Evolutionary conservation across 345 rosid species (phyloP).

Genomic region (Populus ilicifolia): DNA sequence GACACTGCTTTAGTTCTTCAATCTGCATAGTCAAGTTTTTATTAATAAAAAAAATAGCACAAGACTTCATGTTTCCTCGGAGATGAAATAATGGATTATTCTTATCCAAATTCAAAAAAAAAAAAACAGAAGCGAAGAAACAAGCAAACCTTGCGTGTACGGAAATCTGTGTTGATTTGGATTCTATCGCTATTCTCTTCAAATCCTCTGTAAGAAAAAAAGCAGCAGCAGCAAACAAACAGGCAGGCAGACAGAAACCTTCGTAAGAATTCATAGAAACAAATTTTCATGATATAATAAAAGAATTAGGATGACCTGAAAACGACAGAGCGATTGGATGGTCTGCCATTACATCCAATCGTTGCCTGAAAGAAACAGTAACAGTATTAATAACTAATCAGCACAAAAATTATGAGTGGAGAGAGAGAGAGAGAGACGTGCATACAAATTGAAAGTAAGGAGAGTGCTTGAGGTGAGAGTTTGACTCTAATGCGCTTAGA

Average conservation of each 20-base stretch:
- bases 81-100: neutral
- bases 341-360: constrained; percentile 63
- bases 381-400: neutral
- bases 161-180: constrained; percentile 61
- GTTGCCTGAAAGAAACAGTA: constrained; percentile 56
- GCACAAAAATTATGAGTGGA: no score
- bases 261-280: neutral
- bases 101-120: neutral
- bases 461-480: constrained; percentile 60
- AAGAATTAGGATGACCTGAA: constrained; percentile 43
- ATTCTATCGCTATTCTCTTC: constrained; percentile 55
- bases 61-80: neutral
- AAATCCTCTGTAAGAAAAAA: constrained; percentile 56
- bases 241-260: neutral
- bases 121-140: neutral
- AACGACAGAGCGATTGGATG: constrained; percentile 83
- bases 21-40: constrained; percentile 38
- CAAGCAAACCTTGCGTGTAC: constrained; percentile 61
- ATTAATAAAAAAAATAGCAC: neutral
- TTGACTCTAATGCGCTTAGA: constrained; percentile 56
- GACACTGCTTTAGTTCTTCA: constrained; percentile 75
- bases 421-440: neutral
- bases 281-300: neutral
- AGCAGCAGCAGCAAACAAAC: neutral
- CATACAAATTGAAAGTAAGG: constrained; percentile 62